Conservation (phyloP, 1,284 basidiomycete species). For the Gomphus bonarii region DNA sequence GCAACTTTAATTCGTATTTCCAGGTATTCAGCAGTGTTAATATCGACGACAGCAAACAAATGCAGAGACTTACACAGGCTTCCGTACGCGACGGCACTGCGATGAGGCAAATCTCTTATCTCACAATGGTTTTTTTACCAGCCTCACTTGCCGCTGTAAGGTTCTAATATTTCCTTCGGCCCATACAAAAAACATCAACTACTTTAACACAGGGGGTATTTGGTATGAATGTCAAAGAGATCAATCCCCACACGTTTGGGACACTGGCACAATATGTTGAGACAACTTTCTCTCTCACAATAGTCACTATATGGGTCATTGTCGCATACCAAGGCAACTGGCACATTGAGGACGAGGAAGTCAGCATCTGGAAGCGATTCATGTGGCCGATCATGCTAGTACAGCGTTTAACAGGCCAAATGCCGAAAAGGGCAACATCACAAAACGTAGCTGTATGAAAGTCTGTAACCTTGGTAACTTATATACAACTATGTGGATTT, state of each 20-base stretch:
- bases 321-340: conserved; percentile 18
- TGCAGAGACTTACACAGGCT: conserved; percentile 6
- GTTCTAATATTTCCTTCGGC: conserved; percentile 12
- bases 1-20: conserved; percentile 18
- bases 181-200: background rate
- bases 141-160: conserved; percentile 40
- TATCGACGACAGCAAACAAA: conserved; percentile 11
- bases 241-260: conserved; percentile 21
- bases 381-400: conserved; percentile 2
- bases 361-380: background rate
- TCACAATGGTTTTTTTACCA: conserved; percentile 49
- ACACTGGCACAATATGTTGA: conserved; percentile 32
- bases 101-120: conserved; percentile 44
- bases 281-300: conserved; percentile 31
- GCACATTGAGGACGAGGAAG: background rate
- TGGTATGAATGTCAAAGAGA: conserved; percentile 38
- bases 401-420: background rate
- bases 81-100: conserved; percentile 20
- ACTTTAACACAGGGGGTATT: conserved; percentile 23
- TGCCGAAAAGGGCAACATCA: no score
- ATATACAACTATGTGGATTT: no score
- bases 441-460: no score
- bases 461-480: background rate
- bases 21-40: conserved; percentile 10
- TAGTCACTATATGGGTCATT: conserved; percentile 34